Percentiles rank a stretch among this genome's conserved stretches.
phyloP scores from a whole-genome alignment of 2,329 filamentous ascomycete genomes.

The Ambrosiella beaveri region DNA sequence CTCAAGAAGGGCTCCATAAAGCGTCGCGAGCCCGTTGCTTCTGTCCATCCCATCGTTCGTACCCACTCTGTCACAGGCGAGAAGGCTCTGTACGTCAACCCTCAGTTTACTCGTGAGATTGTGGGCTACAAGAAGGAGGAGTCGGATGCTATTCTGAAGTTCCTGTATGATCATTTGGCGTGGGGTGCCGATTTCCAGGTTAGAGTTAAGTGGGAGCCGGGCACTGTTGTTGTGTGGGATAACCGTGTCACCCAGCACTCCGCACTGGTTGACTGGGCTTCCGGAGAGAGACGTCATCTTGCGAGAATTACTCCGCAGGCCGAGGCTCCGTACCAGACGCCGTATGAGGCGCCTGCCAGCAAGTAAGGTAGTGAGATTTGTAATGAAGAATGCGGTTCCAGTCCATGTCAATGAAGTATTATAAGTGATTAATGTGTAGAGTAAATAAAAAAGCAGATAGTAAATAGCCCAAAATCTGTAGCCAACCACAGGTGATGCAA shows the following conservation, averaged over 20 bases:
- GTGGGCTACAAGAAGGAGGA: conserved; percentile 78
- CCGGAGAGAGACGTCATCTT: conserved; percentile 60
- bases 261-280: conserved; percentile 66
- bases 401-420: background rate
- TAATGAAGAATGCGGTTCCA: background rate
- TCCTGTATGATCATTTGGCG: conserved; percentile 42
- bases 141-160: conserved; percentile 56
- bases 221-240: conserved; percentile 78
- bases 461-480: background rate
- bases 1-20: conserved; percentile 50
- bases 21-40: conserved; percentile 57
- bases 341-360: conserved; percentile 11
- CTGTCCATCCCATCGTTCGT: conserved; percentile 59
- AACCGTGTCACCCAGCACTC: conserved; percentile 67
- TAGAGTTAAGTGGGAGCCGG: conserved; percentile 58
- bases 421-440: background rate
- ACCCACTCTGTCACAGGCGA: conserved; percentile 72
- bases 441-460: no score
- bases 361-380: background rate
- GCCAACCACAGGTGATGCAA: background rate
- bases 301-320: conserved; percentile 72
- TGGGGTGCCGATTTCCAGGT: conserved; percentile 35
- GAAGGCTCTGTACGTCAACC: conserved; percentile 70
- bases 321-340: conserved; percentile 36
- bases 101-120: conserved; percentile 68